phyloP scores from a whole-genome alignment of 345 rosid genomes.

The Atalantia buxifolia region DNA sequence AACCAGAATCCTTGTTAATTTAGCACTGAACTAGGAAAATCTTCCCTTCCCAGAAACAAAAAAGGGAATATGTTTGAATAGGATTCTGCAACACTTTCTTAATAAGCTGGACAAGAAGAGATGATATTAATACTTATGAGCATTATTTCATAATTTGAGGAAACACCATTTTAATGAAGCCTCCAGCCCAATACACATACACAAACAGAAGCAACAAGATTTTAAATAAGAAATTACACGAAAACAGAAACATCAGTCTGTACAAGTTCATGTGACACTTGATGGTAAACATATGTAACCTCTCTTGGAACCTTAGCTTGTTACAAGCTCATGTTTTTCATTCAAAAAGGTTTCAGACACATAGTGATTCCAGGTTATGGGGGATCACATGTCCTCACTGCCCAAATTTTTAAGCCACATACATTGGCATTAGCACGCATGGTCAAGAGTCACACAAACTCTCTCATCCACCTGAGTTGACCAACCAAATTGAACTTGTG shows the following conservation, averaged over 20 bases:
- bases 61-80: too few species aligned
- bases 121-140: background rate
- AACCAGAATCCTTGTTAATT: background rate
- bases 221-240: background rate
- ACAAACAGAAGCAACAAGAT: background rate
- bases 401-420: constrained; percentile 6
- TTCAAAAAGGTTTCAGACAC: background rate
- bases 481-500: background rate
- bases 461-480: constrained; percentile 1
- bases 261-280: background rate
- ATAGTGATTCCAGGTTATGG: background rate
- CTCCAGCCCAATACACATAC: background rate
- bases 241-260: background rate
- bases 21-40: background rate
- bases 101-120: background rate
- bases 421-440: background rate
- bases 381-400: constrained; percentile 8
- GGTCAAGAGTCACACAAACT: constrained; percentile 1
- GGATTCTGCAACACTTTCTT: background rate
- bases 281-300: background rate
- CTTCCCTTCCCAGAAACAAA: too few species aligned
- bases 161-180: background rate
- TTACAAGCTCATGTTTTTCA: background rate
- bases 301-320: background rate
- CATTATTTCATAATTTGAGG: background rate